Evolutionary conservation across 1,284 basidiomycete species (phyloP), one percentile per base, ranked within the genome.

Genomic region (Ustilago tritici): DNA sequence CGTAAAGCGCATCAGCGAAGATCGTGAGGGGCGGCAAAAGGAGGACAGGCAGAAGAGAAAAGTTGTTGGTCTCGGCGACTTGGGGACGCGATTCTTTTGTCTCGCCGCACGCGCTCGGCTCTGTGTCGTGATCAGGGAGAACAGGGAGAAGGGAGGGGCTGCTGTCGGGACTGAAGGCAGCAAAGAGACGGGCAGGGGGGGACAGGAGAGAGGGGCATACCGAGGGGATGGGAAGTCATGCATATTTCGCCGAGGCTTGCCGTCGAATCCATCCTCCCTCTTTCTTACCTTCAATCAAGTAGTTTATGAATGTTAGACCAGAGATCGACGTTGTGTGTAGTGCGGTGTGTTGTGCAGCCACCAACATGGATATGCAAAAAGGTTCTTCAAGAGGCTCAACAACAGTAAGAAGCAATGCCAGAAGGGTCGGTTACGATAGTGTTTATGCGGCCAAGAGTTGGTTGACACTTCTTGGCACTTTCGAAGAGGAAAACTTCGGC

Each of bases 61-160:
- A 57, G 31, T 60, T 61, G 69, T 66, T 71, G 69, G 60, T 63
- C 38, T 66, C 69, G 60, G 64, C 63, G 59, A 70, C 54, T 70
- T 61, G 15, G 31, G 69, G 38, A 71, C 58, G 59, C 68, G 62
- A 49, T 49, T 28, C 56, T 38, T 2, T 34, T 11, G 41, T 50
- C n/a, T 14, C 10, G 41, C 38, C n/a, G 38, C 31, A 23, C 43
- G 19, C 17, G 43, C n/a, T 19, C 43, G n/a, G 43, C 43, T 46
- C 43, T 46, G n/a, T 46, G 40, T 11, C 14, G 8, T 46, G 43
- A 46, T 9, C n/a, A 46, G 43, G 43, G 19, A 46, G 43, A 19
- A 4, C 11, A n/a, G 14, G 36, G 9, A 14, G 36, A 9, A 38
- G 36, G 4, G 14, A 41, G 17, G 14, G n/a, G 43, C 17, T 46